Percentiles rank a stretch among this genome's conserved stretches.
Conservation (phyloP, 768 basidiomycete species). For the Gloeopeniophorella convolvens region DNA sequence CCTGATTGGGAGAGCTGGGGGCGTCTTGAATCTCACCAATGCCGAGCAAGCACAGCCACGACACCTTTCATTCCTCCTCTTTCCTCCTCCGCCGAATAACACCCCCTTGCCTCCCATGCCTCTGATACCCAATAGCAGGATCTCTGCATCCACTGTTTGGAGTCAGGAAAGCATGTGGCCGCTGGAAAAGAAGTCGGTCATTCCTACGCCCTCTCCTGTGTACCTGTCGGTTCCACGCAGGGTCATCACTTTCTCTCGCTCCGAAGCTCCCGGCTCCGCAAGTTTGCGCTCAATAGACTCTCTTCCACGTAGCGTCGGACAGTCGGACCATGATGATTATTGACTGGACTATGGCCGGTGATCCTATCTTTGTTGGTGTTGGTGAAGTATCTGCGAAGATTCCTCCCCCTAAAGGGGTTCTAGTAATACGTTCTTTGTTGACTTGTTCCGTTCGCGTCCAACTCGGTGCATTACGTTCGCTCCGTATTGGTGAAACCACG, state of each 20-base stretch:
- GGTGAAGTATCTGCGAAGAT: too few relatives aligned
- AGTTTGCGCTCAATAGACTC: conserved; percentile 5
- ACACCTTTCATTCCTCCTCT: too few relatives aligned
- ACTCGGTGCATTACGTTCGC: conserved; percentile 8
- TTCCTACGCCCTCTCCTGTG: conserved; percentile 5
- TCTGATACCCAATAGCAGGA: not conserved
- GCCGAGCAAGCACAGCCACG: too few relatives aligned
- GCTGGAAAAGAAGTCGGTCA: conserved; percentile 1
- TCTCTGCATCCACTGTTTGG: conserved; percentile 12
- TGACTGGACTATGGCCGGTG: not conserved
- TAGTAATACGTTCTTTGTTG: not conserved
- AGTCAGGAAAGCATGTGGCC: conserved; percentile 17
- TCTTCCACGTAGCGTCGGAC: conserved; percentile 9
- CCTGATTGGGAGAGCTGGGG: too few relatives aligned
- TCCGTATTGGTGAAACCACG: not conserved
- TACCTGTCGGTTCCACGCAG: not conserved
- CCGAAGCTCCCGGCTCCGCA: not conserved
- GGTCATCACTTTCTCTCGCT: not conserved
- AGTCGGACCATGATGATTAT: conserved; percentile 10
- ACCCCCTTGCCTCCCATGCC: not conserved
- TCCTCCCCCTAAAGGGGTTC: too few relatives aligned
- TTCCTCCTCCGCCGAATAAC: not conserved
- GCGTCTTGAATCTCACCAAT: not conserved
- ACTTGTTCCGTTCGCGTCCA: not conserved
- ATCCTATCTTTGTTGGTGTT: too few relatives aligned